Evolutionary conservation across 192 early-diverging fungal genomes (phyloP).

Genomic region (Hyaloraphidium curvatum): DNA sequence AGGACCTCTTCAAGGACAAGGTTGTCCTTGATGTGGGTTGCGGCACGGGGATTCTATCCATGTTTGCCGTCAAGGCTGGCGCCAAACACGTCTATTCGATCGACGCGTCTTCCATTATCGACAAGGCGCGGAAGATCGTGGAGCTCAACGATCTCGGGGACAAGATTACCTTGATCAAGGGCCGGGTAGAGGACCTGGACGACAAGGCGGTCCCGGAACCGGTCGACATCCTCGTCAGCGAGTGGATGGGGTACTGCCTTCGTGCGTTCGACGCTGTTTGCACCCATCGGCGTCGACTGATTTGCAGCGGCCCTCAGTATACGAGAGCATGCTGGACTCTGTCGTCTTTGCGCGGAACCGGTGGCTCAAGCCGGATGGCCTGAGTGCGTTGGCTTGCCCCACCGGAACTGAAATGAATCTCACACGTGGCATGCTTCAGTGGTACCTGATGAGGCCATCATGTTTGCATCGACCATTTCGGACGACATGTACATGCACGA

Average conservation of each 20-base stretch:
- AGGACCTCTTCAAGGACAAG: slow-evolving; percentile 66
- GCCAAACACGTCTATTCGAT: slow-evolving; percentile 52
- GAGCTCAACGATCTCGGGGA: slow-evolving; percentile 49
- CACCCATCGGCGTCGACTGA: not conserved
- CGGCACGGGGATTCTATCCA: slow-evolving; percentile 77
- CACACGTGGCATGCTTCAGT: not conserved
- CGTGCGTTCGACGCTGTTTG: no score
- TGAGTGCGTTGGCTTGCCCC: slow-evolving; percentile 24
- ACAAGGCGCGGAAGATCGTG: slow-evolving; percentile 55
- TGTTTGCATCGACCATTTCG: not conserved
- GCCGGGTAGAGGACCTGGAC: no score
- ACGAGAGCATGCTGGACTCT: slow-evolving; percentile 81
- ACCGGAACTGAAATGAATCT: not conserved
- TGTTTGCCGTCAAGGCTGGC: slow-evolving; percentile 81
- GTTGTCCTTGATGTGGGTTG: slow-evolving; percentile 56
- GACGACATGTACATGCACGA: not conserved
- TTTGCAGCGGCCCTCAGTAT: slow-evolving; percentile 33
- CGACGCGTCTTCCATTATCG: slow-evolving; percentile 72
- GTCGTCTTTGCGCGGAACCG: slow-evolving; percentile 66
- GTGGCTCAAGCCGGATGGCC: slow-evolving; percentile 43
- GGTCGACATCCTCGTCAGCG: slow-evolving; percentile 74
- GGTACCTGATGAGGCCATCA: not conserved
- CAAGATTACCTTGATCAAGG: slow-evolving; percentile 21
- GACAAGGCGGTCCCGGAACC: no score
- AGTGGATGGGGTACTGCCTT: slow-evolving; percentile 50